Conservation (phyloP, 192 early-diverging fungal species). For the Entrophospora sp. region DNA sequence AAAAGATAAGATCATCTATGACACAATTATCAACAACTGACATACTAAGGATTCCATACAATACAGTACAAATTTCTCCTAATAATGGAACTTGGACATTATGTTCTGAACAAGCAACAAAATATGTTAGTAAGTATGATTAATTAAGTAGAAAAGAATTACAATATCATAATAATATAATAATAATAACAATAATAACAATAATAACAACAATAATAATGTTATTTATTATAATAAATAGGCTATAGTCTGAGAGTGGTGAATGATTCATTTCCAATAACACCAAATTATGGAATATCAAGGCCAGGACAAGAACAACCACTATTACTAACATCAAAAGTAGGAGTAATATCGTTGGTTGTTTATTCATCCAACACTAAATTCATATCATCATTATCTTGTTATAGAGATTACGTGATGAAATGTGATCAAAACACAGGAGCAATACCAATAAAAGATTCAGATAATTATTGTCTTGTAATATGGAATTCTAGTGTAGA, state of each 20-base stretch:
- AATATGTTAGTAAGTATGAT: not conserved
- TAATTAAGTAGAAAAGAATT: not conserved
- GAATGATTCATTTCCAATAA: not conserved
- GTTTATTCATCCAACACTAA: not conserved
- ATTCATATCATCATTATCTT: slow-evolving; percentile 1
- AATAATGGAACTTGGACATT: not conserved
- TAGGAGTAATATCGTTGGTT: not conserved
- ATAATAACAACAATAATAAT: too few species aligned
- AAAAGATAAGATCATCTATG: too few species aligned
- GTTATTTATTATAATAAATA: not conserved
- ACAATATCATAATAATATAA: not conserved
- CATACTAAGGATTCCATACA: too few species aligned
- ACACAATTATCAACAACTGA: too few species aligned
- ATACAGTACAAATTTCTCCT: not conserved
- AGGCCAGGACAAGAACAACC: not conserved
- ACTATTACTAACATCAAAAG: not conserved
- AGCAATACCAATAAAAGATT: not conserved
- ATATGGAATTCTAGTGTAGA: not conserved
- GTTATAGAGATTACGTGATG: not conserved
- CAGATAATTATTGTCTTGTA: not conserved
- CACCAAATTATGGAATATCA: not conserved
- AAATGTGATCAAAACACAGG: not conserved
- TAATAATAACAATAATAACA: not conserved
- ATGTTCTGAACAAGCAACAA: not conserved
- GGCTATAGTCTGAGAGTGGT: not conserved